phyloP scores from a whole-genome alignment of 257 asterid genomes.

The Capsicum rhomboideum region DNA sequence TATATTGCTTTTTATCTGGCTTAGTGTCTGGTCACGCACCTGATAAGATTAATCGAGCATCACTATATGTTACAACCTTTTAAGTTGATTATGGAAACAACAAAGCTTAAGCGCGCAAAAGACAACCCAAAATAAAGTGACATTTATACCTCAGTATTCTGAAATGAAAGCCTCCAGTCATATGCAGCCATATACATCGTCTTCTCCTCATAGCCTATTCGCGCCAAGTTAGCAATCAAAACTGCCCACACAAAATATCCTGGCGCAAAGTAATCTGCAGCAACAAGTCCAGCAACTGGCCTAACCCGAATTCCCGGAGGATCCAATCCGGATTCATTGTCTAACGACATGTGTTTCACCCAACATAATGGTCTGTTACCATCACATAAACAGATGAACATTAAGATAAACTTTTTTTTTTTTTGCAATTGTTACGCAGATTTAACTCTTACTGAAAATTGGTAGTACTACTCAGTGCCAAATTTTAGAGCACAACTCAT shows the following conservation, averaged over 20 bases:
- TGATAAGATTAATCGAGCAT: conserved; percentile 11
- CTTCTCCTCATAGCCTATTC: conserved; percentile 90
- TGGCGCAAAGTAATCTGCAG: conserved; percentile 93
- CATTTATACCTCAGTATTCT: conserved; percentile 70
- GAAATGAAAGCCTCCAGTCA: conserved; percentile 97
- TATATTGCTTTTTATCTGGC: conserved; percentile 69
- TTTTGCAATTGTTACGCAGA: neutral
- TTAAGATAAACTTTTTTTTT: neutral
- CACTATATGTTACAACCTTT: neutral
- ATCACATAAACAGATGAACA: neutral
- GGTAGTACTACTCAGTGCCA: neutral
- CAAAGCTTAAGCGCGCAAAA: neutral
- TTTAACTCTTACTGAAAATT: neutral
- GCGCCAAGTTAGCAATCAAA: conserved; percentile 76
- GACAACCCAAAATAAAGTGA: neutral
- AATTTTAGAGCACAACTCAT: neutral
- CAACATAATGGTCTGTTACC: conserved; percentile 80
- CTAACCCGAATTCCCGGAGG: conserved; percentile 82
- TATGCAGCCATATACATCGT: conserved; percentile 96
- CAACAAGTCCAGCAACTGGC: conserved; percentile 91
- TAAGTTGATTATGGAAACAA: neutral
- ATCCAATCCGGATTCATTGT: conserved; percentile 92
- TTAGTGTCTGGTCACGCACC: conserved; percentile 75
- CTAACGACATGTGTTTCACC: conserved; percentile 93
- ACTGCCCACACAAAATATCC: conserved; percentile 99